Conservation (phyloP, 148 eudicot species). For the Cornus florida region DNA sequence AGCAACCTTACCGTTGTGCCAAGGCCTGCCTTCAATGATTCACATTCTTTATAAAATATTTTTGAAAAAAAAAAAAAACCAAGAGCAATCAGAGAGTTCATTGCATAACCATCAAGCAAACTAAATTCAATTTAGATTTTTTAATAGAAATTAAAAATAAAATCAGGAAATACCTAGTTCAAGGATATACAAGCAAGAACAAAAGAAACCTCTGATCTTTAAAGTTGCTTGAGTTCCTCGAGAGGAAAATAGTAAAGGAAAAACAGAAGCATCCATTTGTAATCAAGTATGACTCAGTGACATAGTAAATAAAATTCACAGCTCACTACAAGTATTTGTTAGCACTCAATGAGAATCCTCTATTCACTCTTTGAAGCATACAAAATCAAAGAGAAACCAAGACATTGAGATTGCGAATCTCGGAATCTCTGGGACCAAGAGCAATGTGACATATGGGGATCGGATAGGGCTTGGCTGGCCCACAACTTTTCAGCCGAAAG, state of each 20-base stretch:
- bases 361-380: constrained; percentile 67
- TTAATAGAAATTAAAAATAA: neutral
- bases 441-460: constrained; percentile 37
- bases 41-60: too few species aligned
- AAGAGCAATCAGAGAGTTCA: neutral
- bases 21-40: too few species aligned
- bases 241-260: constrained; percentile 23
- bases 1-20: too few species aligned
- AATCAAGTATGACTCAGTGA: constrained; percentile 34
- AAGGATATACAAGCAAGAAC: constrained; percentile 30
- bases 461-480: constrained; percentile 42
- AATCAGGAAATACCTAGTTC: constrained; percentile 2
- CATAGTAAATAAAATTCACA: constrained; percentile 27
- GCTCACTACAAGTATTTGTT: constrained; percentile 42
- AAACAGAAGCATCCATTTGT: constrained; percentile 21
- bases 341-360: constrained; percentile 45
- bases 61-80: neutral
- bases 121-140: neutral
- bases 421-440: constrained; percentile 44
- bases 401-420: constrained; percentile 49
- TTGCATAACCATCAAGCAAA: neutral
- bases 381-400: constrained; percentile 57
- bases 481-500: constrained; percentile 56
- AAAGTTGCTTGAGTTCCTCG: constrained; percentile 18
- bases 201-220: constrained; percentile 33